Percentiles rank a stretch among this genome's conserved stretches.
Conservation (phyloP, 2,329 filamentous ascomycete genomes). For the Xylaria sp. region DNA sequence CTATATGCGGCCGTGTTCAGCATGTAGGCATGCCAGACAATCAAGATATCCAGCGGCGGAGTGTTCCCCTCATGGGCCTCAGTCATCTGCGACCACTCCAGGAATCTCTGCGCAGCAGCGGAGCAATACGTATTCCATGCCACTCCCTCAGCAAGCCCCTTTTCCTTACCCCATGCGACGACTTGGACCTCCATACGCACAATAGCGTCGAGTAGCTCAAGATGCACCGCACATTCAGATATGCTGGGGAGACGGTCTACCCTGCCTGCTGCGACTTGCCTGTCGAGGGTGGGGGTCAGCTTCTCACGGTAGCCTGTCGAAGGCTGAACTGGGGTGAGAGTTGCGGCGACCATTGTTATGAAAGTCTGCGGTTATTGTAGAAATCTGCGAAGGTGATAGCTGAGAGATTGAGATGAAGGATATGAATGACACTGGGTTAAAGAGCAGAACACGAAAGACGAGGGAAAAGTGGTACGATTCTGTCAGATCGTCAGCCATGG, state of each 20-base stretch:
- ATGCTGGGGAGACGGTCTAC: constrained; percentile 15
- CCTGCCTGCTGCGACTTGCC: constrained; percentile 2
- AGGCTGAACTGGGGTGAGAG: constrained; percentile 6
- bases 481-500: not conserved
- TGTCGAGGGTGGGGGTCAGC: constrained; percentile 2
- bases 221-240: constrained; percentile 16
- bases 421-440: not conserved
- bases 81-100: constrained; percentile 15
- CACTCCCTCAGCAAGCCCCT: constrained; percentile 16
- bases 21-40: constrained; percentile 20
- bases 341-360: constrained; percentile 9
- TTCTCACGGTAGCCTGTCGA: not conserved
- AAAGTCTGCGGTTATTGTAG: not conserved
- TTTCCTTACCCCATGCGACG: constrained; percentile 8
- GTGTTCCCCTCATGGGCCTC: constrained; percentile 5
- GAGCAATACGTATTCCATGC: constrained; percentile 23
- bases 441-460: not conserved
- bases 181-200: constrained; percentile 11
- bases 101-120: constrained; percentile 7
- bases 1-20: constrained; percentile 15
- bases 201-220: constrained; percentile 15
- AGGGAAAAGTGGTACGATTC: not conserved
- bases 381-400: not conserved
- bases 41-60: constrained; percentile 16
- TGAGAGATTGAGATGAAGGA: not conserved